A percentile compares a stretch with the other conserved stretches of the same genome.
phyloP scores from a whole-genome alignment of 495 filamentous ascomycete species.

The Lepidopterella palustris region DNA sequence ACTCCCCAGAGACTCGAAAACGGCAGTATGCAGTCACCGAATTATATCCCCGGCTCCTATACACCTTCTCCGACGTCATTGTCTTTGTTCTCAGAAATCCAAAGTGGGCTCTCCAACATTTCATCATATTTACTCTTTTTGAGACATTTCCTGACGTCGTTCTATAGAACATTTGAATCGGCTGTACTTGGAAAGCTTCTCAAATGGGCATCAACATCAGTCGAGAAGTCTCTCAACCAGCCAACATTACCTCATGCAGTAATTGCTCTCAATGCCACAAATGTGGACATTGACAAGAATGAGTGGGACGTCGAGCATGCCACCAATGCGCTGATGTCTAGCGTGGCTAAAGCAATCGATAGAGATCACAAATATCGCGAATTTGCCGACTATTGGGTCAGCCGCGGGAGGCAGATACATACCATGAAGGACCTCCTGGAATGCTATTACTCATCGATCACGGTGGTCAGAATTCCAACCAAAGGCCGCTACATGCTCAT shows the following conservation, averaged over 20 bases:
- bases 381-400: constrained; percentile 35
- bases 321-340: constrained; percentile 38
- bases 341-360: constrained; percentile 17
- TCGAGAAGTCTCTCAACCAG: constrained; percentile 52
- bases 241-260: constrained; percentile 49
- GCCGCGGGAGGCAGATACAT: constrained; percentile 28
- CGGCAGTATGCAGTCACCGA: constrained; percentile 29
- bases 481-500: constrained; percentile 14
- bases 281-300: constrained; percentile 38
- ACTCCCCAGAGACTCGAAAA: background rate
- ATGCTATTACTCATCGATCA: constrained; percentile 39
- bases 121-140: background rate
- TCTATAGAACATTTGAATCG: constrained; percentile 7
- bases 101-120: constrained; percentile 29
- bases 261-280: constrained; percentile 51
- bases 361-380: constrained; percentile 11
- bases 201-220: constrained; percentile 36
- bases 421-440: constrained; percentile 24
- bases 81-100: constrained; percentile 47
- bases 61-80: constrained; percentile 49
- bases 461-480: constrained; percentile 17
- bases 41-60: constrained; percentile 36
- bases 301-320: constrained; percentile 44
- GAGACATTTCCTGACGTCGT: background rate
- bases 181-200: constrained; percentile 41